Evolutionary conservation across 2,329 filamentous ascomycete species (phyloP), one percentile per base, ranked within the genome.

Genomic region (Fusarium veterinarium): DNA sequence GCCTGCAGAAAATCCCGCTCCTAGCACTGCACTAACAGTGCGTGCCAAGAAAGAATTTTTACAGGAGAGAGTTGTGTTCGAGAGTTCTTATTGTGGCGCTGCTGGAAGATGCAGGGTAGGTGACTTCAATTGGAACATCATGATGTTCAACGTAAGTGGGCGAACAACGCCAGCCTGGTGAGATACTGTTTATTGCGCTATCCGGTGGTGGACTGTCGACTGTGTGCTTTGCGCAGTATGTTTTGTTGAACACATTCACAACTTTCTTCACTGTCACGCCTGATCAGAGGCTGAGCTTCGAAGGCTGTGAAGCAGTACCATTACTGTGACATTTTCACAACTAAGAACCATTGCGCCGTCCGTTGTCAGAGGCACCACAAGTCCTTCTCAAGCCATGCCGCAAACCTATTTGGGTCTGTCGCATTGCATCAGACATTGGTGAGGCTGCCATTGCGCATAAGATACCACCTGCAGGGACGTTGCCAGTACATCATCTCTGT

Each of bases 201-300:
- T 6, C 13, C 2, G 0, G 6, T 5, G 8, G 5, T 4, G 3
- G 7, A 19, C 0, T 33, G 3, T 7, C 3, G 8, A 19, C 16
- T 49, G 4, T 4, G 0, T 7, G 2, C 8, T 49, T 2, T 9
- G 16, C 3, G 6, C 2, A 19, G 19, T 10, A 6, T 23, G 30
- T 13, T 23, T 19, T 4, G 5, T 8, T 33, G 4, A 23, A 17
- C 33, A 10, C 11, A 23, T 33, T 23, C 5, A 23, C 16, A 3
- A 13, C 11, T 5, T 2, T 25, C n/a, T 14, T 25, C 16, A 14
- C 14, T 51, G n/a, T 19, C n/a, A 5, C 23, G n/a, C 30, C 20
- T 4, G 11, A 14, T 23, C 2, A 33, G 46, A 33, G 11, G n/a
- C 30, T 23, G 11, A 23, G n/a, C 46, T 49, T 7, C 6, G 30